These are phyloP conservation scores for Phytophthora vignae DNA, from an alignment of 352 stramenopile genomes.

Conservation along the genomic window DNA sequence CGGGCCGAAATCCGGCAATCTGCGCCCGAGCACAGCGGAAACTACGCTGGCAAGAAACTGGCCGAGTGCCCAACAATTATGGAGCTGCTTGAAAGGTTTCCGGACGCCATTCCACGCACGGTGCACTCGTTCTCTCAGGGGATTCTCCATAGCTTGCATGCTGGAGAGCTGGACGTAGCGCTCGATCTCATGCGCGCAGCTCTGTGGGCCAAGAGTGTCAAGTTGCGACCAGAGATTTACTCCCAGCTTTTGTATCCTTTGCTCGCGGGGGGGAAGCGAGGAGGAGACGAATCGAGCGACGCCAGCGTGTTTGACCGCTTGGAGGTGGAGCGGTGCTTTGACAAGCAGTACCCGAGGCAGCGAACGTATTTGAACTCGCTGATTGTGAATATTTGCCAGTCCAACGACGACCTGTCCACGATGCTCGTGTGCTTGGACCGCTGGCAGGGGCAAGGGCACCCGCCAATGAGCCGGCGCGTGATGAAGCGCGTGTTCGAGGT, in stretches of 20 bases:
- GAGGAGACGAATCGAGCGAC: slow-evolving; percentile 32
- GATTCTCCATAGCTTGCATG: slow-evolving; percentile 57
- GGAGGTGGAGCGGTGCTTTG: slow-evolving; percentile 70
- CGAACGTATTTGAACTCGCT: slow-evolving; percentile 58
- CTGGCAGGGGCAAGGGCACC: slow-evolving; percentile 53
- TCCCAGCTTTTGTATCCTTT: slow-evolving; percentile 74
- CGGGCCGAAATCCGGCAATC: slow-evolving; percentile 30
- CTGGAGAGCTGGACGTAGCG: slow-evolving; percentile 56
- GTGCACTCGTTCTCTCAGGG: slow-evolving; percentile 58
- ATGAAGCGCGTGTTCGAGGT: slow-evolving; percentile 66
- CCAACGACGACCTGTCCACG: slow-evolving; percentile 66
- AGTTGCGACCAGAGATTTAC: slow-evolving; percentile 64
- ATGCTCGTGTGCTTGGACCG: slow-evolving; percentile 69
- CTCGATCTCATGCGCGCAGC: slow-evolving; percentile 57
- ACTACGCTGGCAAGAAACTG: slow-evolving; percentile 37
- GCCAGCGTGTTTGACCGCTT: slow-evolving; percentile 55
- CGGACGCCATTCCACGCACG: slow-evolving; percentile 58
- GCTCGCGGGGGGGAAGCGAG: slow-evolving; percentile 43
- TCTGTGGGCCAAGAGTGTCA: slow-evolving; percentile 48
- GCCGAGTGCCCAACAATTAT: slow-evolving; percentile 60
- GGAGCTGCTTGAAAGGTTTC: slow-evolving; percentile 64
- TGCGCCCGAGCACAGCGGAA: background rate
- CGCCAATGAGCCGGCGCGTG: slow-evolving; percentile 57
- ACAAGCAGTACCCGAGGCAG: slow-evolving; percentile 51
- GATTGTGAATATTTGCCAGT: slow-evolving; percentile 75